These are phyloP conservation scores for Podila horticola DNA, from an alignment of 192 early-diverging fungal genomes.

Conservation along the genomic window DNA sequence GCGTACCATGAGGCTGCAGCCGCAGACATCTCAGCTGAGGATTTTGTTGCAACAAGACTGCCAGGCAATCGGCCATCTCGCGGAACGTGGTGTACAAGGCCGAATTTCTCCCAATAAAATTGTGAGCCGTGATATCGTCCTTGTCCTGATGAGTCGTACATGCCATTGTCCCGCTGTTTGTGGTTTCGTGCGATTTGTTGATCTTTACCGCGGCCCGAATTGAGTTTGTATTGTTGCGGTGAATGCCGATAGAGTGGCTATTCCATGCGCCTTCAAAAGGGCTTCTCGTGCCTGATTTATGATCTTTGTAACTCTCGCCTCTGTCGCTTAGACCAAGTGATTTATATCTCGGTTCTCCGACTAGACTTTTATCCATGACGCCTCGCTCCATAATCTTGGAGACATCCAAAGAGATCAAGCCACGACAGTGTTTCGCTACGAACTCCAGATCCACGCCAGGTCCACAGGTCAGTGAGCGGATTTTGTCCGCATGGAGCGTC, in stretches of 20 bases:
- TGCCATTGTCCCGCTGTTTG: too few relatives aligned
- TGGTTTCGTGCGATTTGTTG: too few relatives aligned
- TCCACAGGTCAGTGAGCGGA: constrained; percentile 15
- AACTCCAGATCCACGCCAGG: constrained; percentile 7
- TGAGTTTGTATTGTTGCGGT: background rate
- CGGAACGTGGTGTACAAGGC: constrained; percentile 12
- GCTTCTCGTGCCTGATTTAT: background rate
- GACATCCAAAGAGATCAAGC: constrained; percentile 28
- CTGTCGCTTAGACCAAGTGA: too few relatives aligned
- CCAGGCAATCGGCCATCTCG: constrained; percentile 13
- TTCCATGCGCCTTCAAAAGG: background rate
- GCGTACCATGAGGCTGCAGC: constrained; percentile 16
- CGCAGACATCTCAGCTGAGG: constrained; percentile 16
- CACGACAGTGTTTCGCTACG: constrained; percentile 12
- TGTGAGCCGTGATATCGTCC: background rate
- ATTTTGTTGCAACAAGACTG: constrained; percentile 12
- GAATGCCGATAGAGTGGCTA: background rate
- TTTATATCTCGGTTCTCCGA: background rate
- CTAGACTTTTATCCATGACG: background rate
- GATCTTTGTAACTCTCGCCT: background rate
- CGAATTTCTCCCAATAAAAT: background rate
- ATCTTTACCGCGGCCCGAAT: background rate
- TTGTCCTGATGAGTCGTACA: background rate
- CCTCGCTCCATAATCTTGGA: constrained; percentile 4
- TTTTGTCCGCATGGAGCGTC: constrained; percentile 6